phyloP scores from a whole-genome alignment of 352 stramenopile genomes.

The Pythium aphanidermatum region DNA sequence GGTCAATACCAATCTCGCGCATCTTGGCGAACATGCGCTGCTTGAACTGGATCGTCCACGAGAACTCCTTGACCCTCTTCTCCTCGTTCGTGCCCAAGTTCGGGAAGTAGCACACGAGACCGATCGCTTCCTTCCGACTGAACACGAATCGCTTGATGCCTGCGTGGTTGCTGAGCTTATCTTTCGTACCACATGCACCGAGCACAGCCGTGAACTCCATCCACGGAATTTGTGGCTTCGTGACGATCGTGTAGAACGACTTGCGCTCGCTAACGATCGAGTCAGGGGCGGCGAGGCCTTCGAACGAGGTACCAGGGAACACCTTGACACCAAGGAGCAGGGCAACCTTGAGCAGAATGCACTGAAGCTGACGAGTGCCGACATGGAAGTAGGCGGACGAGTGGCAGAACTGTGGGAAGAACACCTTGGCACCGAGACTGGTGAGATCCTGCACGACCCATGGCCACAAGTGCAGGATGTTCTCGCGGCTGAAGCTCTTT shows the following conservation, averaged over 20 bases:
- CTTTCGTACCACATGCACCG: constrained; percentile 58
- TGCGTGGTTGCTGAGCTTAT: constrained; percentile 52
- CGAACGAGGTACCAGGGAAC: constrained; percentile 57
- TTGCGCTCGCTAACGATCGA: constrained; percentile 46
- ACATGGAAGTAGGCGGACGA: constrained; percentile 83
- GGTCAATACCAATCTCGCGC: constrained; percentile 58
- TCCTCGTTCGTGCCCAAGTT: constrained; percentile 67
- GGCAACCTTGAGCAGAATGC: constrained; percentile 78
- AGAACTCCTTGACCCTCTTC: constrained; percentile 76
- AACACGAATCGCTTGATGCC: constrained; percentile 78
- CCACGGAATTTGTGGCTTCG: constrained; percentile 72
- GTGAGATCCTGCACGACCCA: constrained; percentile 83
- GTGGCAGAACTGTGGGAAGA: constrained; percentile 78
- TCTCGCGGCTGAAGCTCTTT: constrained; percentile 73
- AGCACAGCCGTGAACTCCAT: constrained; percentile 72
- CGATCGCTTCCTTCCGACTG: constrained; percentile 73
- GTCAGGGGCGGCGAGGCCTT: constrained; percentile 45
- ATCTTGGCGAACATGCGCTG: constrained; percentile 79
- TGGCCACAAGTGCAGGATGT: constrained; percentile 81
- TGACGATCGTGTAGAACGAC: constrained; percentile 64
- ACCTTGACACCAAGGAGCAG: constrained; percentile 66
- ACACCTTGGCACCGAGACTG: constrained; percentile 70
- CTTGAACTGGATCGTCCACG: constrained; percentile 84
- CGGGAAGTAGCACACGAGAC: constrained; percentile 78
- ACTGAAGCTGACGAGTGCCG: constrained; percentile 78